Evolutionary conservation across 345 rosid genomes (phyloP).

Genomic region (Cardiospermum halicacabum): DNA sequence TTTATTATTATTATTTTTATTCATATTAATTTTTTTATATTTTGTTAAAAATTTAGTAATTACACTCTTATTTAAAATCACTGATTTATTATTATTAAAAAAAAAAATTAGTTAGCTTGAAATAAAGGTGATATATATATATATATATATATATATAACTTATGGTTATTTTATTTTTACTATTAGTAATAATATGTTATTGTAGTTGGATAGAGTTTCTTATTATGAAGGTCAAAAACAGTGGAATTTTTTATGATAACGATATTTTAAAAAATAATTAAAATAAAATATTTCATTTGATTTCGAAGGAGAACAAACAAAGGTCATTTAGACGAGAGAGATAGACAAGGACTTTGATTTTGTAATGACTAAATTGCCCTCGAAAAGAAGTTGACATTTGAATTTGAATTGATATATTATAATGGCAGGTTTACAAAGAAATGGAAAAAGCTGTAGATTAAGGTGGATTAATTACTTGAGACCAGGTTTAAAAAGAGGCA

Average conservation of each 20-base stretch:
- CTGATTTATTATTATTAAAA: too few relatives aligned
- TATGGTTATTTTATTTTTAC: background rate
- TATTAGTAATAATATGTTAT: background rate
- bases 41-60: too few relatives aligned
- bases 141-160: background rate
- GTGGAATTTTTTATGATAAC: background rate
- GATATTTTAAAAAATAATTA: background rate
- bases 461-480: constrained; percentile 94
- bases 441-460: constrained; percentile 92
- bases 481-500: constrained; percentile 78
- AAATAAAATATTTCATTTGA: constrained; percentile 7
- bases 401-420: background rate
- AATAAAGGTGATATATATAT: too few relatives aligned
- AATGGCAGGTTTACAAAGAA: constrained; percentile 69
- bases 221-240: background rate
- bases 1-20: too few relatives aligned
- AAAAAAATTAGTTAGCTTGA: too few relatives aligned
- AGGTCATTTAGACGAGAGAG: background rate
- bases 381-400: background rate
- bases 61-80: too few relatives aligned
- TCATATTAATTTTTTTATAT: too few relatives aligned
- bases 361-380: constrained; percentile 19
- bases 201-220: background rate
- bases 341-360: background rate
- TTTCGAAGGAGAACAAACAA: background rate